A percentile compares a stretch with the other conserved stretches of the same genome.
Evolutionary conservation across 257 asterid genomes (phyloP).

Genomic region (Verbascum thapsus): DNA sequence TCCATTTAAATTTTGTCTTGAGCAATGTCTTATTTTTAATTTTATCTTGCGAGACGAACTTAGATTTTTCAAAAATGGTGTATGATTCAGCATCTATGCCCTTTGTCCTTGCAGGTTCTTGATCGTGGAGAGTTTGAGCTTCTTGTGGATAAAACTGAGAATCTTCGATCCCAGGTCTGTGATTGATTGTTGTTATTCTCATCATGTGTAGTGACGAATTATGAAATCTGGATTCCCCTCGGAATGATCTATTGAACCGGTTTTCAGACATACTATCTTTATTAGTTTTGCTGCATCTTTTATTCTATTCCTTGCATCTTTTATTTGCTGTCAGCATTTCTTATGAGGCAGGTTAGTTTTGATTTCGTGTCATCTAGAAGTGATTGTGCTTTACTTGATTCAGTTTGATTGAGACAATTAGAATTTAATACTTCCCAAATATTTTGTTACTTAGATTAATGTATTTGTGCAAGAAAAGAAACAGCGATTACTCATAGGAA

Average conservation of each 20-base stretch:
- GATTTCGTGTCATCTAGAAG: no score
- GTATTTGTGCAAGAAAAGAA: no score
- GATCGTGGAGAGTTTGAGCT: conserved; percentile 97
- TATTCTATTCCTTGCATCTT: no score
- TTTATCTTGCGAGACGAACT: conserved; percentile 11
- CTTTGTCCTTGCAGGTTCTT: conserved; percentile 62
- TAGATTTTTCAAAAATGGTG: conserved; percentile 10
- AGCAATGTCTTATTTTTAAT: not conserved
- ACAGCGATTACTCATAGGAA: no score
- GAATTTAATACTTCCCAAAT: no score
- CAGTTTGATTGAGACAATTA: no score
- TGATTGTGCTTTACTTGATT: no score
- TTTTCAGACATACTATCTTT: not conserved
- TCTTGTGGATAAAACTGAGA: conserved; percentile 89
- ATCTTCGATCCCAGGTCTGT: conserved; percentile 84
- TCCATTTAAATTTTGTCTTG: not conserved
- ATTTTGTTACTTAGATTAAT: no score
- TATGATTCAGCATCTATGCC: conserved; percentile 11
- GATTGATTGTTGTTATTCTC: not conserved
- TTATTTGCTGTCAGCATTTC: no score
- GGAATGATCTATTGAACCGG: conserved; percentile 1
- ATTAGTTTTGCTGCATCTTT: no score
- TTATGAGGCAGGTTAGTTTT: no score
- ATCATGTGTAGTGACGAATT: conserved; percentile 4
- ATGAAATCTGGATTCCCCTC: not conserved